Base-by-base conservation (phyloP, 108 stramenopile genomes). In the Discostella stelligeroides region DNA sequence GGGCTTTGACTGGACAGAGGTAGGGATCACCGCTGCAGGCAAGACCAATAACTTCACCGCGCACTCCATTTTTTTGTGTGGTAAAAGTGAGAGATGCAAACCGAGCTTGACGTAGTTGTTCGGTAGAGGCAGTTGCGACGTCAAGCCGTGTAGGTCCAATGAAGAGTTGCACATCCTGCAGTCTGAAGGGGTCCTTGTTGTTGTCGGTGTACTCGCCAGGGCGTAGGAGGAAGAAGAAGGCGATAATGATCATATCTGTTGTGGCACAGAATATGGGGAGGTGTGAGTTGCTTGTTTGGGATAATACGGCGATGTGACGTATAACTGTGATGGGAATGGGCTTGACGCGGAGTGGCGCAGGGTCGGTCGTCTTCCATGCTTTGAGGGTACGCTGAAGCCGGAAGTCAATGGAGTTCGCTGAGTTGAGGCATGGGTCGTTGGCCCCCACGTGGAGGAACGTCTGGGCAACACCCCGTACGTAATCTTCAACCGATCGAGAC, bases 151-250 rank as follows among this genome's bases (percentile, higher is more conserved):
- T 41, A 4, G 34, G 51, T 17, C 74, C 66, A 9, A 81, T 55
- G 51, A 42, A 61, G 15, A 84, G 49, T 20, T 72, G 71, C 38
- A 81, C 63, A 53, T 81, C 79, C 0, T 20, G 41, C 4, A 80
- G 37, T 24, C 37, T 0, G 58, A 75, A 80, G 1, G 75, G 83
- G 55, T 58, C 1, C 47, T 56, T 9, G 73, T 34, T 15, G 66
- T 24, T 23, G 58, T 57, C 60, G 59, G 66, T 53, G 25, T 53
- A 53, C 10, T 74, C 66, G 5, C 61, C 68, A 0, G 68, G 68
- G 4, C 68, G 45, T n/a, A 70, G 75, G 55, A 83, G 72, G 51
- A 59, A 84, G 72, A 82, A 86, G 74, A 84, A 84, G 18, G 73
- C 86, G 17, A 86, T 53, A 39, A 70, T 66, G 45, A 83, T 77